Base-by-base conservation (phyloP, 2,329 filamentous ascomycete species). In the Penicillium sp. region DNA sequence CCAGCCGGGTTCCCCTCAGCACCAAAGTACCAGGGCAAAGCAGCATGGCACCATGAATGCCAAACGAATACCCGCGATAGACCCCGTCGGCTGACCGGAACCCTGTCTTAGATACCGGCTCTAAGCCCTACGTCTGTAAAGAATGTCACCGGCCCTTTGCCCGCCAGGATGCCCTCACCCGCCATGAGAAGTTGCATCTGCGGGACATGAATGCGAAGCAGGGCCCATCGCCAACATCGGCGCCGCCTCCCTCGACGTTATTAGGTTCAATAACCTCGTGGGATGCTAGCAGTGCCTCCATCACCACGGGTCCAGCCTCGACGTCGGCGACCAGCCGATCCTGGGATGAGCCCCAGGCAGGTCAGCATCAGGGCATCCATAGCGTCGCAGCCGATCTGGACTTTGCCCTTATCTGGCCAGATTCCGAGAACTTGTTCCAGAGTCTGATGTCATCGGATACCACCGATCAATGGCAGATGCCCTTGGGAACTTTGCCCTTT, bases 371-470 rank as follows among this genome's bases (percentile, higher is more conserved):
- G 6, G 60, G 55, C 3, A 58, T 73, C 55, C 66, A 73, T 4
- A 61, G 70, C 59, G 58, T 63, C 22, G 58, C 66, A 1, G 62
- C 67, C 4, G 75, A 77, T 31, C 57, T 77, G 6, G 76, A 79
- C 56, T 79, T 78, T 50, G 69, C 74, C 14, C 63, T 80, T 19
- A 74, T 79, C 47, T 80, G 78, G 78, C 78, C 78, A 11, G 78
- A 80, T 59, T 77, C 78, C 2, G 78, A 80, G 58, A 71, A 76
- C 57, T 59, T 80, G 24, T 78, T 79, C 40, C 78, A 80, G 57
- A 77, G 70, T 62, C 68, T 80, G 50, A 77, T 80, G 69, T 75
- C 75, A n/a, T 69, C 71, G 0, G 77, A 79, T 47, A 67, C 67
- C 7, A 66, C 70, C 2, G 73, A 76, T 50, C 74, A 78, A 54